These are phyloP conservation scores for Sequoiadendron giganteum DNA, from an alignment of 75 land plant genomes.

Conservation along the genomic window DNA sequence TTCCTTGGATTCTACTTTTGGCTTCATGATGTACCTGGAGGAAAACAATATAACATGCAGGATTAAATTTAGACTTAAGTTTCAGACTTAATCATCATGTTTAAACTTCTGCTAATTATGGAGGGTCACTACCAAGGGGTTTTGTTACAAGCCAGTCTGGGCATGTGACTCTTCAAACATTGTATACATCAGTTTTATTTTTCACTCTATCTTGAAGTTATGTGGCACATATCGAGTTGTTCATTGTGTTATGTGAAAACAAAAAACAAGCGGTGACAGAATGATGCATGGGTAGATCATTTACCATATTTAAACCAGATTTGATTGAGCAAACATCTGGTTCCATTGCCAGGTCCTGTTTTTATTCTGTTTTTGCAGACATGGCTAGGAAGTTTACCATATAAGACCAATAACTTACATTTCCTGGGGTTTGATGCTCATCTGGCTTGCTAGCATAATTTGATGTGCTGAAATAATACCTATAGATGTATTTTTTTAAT, in stretches of 20 bases:
- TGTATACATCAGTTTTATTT: background rate
- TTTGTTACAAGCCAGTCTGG: background rate
- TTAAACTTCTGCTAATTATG: background rate
- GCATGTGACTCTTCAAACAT: background rate
- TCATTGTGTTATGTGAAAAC: background rate
- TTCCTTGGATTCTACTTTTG: conserved; percentile 14
- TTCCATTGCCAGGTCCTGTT: background rate
- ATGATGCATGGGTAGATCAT: background rate
- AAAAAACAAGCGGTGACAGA: background rate
- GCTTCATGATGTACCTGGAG: conserved; percentile 10
- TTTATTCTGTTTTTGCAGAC: background rate
- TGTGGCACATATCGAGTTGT: background rate
- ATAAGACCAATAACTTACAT: background rate
- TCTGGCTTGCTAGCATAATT: background rate
- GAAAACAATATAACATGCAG: background rate
- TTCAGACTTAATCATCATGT: background rate
- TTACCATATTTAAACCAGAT: background rate
- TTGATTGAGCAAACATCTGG: background rate
- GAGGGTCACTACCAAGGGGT: background rate
- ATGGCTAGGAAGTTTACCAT: background rate
- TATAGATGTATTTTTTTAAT: background rate
- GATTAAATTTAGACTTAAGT: background rate
- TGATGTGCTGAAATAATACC: background rate
- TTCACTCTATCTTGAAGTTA: background rate
- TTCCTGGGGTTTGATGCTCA: background rate